Base-by-base conservation (phyloP, 1,284 basidiomycete species). In the Naganishia liquefaciens region DNA sequence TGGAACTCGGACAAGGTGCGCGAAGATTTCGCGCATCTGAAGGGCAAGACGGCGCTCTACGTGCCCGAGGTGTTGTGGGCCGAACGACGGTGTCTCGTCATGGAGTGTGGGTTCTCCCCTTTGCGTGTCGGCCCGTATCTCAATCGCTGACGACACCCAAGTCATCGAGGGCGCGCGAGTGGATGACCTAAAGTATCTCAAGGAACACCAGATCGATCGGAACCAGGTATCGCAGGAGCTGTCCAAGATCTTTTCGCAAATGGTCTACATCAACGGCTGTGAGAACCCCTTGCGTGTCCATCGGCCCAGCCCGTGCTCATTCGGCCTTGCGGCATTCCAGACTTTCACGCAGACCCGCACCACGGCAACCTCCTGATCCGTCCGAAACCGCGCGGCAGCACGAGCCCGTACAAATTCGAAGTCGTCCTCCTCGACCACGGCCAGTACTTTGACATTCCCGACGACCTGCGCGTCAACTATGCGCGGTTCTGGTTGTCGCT, bases 201-300 rank as follows among this genome's bases (percentile, higher is more conserved):
- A 89, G 40, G 80, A 87, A 50, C 84, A 93, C 70, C 82, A 86
- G 61, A 98, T 99, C 71, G 93, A 99, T 78, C 84, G 95, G 62
- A 99, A 97, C 74, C 88, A 89, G 74, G 93, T 97, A 47, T 88
- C 91, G 2, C 81, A 96, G 68, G 93, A 97, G 77, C 81, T 95
- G n/a, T 85, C 88, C 5, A 81, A 88, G 68, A 91, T 95, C 74
- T 98, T 98, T 74, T 89, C 87, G 54, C 88, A 88, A 74, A 99
- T 99, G 96, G 91, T 99, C 23, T 97, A 98, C 74, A 77, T 97
- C 44, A 91, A 97, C 75, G 95, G 95, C 42, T 93, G 74, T 70
- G 76, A 73, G 65, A 39, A 21, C 27, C 3, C 33, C 5, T 13
- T 7, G 4, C 40, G 30, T 2, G 30, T 5, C 21, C 33, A 5